Evolutionary conservation across 768 basidiomycete genomes (phyloP), one percentile per base, ranked within the genome.

Genomic region (Amanita pallidorosea): DNA sequence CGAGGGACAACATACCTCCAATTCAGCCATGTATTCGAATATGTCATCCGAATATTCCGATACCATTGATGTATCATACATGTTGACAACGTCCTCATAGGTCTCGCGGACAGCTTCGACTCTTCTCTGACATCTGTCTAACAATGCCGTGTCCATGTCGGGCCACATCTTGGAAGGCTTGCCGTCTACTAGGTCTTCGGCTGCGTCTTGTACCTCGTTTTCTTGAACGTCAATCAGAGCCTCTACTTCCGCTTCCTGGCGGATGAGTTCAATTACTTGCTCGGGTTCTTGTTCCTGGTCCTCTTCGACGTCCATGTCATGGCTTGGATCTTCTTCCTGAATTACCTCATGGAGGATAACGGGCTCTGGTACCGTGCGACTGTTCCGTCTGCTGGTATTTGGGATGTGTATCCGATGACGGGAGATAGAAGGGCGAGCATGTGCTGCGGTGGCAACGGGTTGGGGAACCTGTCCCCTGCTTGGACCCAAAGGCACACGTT

Each of bases 41-140:
- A 99, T 98, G 52, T 99, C 95, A 12, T 97, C 92, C n/a, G 92
- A 77, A 62, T 99, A 99, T 66, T 99, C 96, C 15, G 94, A 91
- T 37, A 96, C 95, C 94, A 99, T 95, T 1, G 89, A 88, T 38
- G 87, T 85, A 66, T 96, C 92, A 53, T 75, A 77, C 61, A 80
- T 72, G 65, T 82, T 75, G 34, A 79, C 70, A 47, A 89, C 87
- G 37, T 95, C 85, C 37, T 72, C 67, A 52, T 75, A 79, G 51
- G 83, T 83, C 35, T 85, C 77, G 48, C 81, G 80, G 53, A 99
- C 71, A 23, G 75, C 72, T 17, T 81, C 71, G 25, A 98, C 68
- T 61, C 88, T 74, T 49, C 68, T 72, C 63, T 76, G 66, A 58
- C 81, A 83, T 56, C 70, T 71, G 51, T 72, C 61, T 7, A 76